These are phyloP conservation scores for Filobasidium wieringae DNA, from an alignment of 768 basidiomycete genomes.

Conservation along the genomic window DNA sequence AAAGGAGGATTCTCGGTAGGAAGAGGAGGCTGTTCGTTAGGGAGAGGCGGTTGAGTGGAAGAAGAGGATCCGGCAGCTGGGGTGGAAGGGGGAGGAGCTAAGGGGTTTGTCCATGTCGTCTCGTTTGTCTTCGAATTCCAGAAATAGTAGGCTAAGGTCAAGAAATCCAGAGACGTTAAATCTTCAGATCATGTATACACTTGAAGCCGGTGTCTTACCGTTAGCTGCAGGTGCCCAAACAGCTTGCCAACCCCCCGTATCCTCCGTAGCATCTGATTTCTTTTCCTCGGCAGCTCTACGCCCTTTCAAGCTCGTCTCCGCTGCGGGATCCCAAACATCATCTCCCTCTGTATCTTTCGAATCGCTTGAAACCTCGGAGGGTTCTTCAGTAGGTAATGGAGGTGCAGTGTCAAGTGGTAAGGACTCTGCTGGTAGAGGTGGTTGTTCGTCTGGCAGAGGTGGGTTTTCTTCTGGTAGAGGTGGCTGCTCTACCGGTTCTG, in stretches of 20 bases:
- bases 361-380: constrained; percentile 18
- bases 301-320: constrained; percentile 16
- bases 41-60: constrained; percentile 3
- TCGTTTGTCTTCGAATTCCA: constrained; percentile 34
- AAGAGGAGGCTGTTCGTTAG: not conserved
- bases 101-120: constrained; percentile 37
- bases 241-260: constrained; percentile 31
- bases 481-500: not conserved
- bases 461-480: not conserved
- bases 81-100: constrained; percentile 17
- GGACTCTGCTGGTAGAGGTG: not conserved
- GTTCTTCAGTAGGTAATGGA: not conserved
- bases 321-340: constrained; percentile 16
- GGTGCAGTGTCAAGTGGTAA: not conserved
- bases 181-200: not conserved
- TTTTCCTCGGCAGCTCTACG: constrained; percentile 13
- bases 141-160: constrained; percentile 34
- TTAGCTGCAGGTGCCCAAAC: constrained; percentile 36
- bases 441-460: constrained; percentile 3
- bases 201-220: constrained; percentile 21
- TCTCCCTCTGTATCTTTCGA: constrained; percentile 1
- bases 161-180: not conserved
- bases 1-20: constrained; percentile 4
- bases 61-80: not conserved
- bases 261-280: not conserved